Conservation (phyloP, 306 rosid species). For the Ammopiptanthus mongolicus region DNA sequence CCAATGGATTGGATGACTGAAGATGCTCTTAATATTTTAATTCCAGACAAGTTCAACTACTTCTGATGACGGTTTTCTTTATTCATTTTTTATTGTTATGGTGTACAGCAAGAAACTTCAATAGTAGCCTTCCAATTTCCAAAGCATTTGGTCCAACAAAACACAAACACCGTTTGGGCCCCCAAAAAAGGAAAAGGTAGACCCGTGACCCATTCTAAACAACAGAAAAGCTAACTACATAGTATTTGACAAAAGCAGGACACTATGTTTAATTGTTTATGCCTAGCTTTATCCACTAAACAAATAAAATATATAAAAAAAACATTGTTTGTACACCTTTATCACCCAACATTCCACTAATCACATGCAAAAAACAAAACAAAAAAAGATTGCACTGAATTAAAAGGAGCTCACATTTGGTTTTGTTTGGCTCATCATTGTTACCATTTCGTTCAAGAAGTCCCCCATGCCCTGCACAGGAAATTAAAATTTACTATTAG, state of each 20-base stretch:
- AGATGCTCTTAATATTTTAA: no score
- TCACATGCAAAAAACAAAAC: not conserved
- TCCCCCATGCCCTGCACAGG: conserved; percentile 89
- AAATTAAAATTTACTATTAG: conserved; percentile 6
- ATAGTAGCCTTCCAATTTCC: not conserved
- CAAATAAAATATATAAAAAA: conserved; percentile 5
- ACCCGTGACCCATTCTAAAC: conserved; percentile 15
- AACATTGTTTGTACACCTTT: not conserved
- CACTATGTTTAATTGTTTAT: not conserved
- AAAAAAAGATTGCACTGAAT: not conserved
- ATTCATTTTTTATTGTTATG: not conserved
- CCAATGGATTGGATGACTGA: no score
- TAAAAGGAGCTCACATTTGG: conserved; percentile 46
- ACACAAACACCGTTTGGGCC: not conserved
- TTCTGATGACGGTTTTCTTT: not conserved
- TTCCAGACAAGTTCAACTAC: not conserved
- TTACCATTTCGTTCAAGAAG: conserved; percentile 79
- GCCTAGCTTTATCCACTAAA: conserved; percentile 16
- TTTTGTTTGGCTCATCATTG: conserved; percentile 82
- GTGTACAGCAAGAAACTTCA: conserved; percentile 1
- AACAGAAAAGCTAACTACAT: conserved; percentile 8
- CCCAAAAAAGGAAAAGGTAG: not conserved
- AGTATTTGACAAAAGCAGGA: conserved; percentile 26
- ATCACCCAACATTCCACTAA: conserved; percentile 9
- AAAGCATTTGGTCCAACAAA: not conserved